phyloP scores from a whole-genome alignment of 1,284 basidiomycete species.

The Malassezia japonica region DNA sequence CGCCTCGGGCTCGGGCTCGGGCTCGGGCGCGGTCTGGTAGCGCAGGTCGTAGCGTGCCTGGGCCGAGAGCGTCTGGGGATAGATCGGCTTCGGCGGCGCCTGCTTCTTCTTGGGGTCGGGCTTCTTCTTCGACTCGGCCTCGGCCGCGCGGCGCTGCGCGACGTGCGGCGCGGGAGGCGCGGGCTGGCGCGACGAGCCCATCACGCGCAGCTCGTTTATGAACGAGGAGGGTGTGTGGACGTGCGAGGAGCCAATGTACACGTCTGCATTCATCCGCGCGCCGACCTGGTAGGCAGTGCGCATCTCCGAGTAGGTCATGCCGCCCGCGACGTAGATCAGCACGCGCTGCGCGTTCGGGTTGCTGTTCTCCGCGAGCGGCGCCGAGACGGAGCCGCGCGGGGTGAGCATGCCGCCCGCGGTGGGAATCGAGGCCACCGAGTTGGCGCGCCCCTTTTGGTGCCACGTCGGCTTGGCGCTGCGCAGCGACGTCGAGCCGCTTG shows the following conservation, averaged over 20 bases:
- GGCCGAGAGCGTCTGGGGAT: slow-evolving; percentile 8
- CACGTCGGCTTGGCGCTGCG: slow-evolving; percentile 21
- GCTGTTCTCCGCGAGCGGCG: slow-evolving; percentile 7
- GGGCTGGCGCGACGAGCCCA: slow-evolving; percentile 26
- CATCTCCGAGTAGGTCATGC: slow-evolving; percentile 92
- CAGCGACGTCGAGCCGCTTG: slow-evolving; percentile 13
- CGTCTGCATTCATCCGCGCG: slow-evolving; percentile 66
- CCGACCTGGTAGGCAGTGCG: slow-evolving; percentile 75
- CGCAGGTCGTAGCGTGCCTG: slow-evolving; percentile 17
- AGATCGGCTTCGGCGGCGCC: slow-evolving; percentile 10
- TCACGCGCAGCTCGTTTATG: slow-evolving; percentile 67
- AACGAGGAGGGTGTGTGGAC: slow-evolving; percentile 72
- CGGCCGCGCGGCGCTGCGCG: slow-evolving; percentile 21
- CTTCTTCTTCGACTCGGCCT: not conserved
- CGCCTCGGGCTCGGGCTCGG: not conserved
- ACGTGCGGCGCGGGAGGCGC: slow-evolving; percentile 6
- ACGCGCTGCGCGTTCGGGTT: slow-evolving; percentile 66
- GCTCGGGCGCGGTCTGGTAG: slow-evolving; percentile 2
- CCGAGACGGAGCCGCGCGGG: not conserved
- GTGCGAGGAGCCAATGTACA: slow-evolving; percentile 89
- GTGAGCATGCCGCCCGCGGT: not conserved
- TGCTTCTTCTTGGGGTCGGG: not conserved
- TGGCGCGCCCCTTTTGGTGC: slow-evolving; percentile 19
- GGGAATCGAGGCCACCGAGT: slow-evolving; percentile 2
- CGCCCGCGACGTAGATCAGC: slow-evolving; percentile 84